Evolutionary conservation across 2,329 filamentous ascomycete species (phyloP), one percentile per base, ranked within the genome.

Genomic region (Phyllosticta capitalensis): DNA sequence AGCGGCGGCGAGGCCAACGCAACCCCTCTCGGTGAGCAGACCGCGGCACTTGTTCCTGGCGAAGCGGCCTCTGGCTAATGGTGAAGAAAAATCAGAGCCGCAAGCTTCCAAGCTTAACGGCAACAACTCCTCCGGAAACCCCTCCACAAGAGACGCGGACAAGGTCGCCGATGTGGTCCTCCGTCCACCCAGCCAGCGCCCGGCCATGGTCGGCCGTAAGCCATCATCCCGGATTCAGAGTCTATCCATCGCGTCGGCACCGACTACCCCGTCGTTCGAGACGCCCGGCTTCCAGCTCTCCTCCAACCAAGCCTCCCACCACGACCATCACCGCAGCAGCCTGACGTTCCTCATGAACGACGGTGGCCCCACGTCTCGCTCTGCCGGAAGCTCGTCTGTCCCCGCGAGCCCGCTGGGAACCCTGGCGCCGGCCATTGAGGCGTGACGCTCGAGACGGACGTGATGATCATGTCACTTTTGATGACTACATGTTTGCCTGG

Each of bases 271-370:
- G n/a, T 50, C 30, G 14, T 58, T 54, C 30, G 49, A 51, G n/a
- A 12, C 19, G n/a, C 49, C 49, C 9, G 19, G 19, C 49, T 51
- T 51, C 21, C 19, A 20, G 2, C 49, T 20, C n/a, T n/a, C n/a
- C 19, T 38, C 30, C 30, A 38, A 17, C 30, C 30, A 38, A 14
- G 17, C 30, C 30, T 38, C 30, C 30, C 9, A 38, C 30, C 30
- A 38, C 30, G 30, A 38, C 30, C 30, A 38, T 38, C 57, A 59
- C n/a, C 33, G 57, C n/a, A 59, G 54, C 26, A 59, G 57, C 57
- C 57, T 59, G 14, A 52, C 57, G 51, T 59, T 59, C 12, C 45
- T 59, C 52, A 59, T 59, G 38, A 59, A 59, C 52, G 57, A 59
- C 38, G 54, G 57, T 26, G 52, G 52, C 20, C 57, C 45, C 22